These are phyloP conservation scores for Arthrobotrys sinensis DNA, from an alignment of 2,329 filamentous ascomycete genomes.

Conservation along the genomic window DNA sequence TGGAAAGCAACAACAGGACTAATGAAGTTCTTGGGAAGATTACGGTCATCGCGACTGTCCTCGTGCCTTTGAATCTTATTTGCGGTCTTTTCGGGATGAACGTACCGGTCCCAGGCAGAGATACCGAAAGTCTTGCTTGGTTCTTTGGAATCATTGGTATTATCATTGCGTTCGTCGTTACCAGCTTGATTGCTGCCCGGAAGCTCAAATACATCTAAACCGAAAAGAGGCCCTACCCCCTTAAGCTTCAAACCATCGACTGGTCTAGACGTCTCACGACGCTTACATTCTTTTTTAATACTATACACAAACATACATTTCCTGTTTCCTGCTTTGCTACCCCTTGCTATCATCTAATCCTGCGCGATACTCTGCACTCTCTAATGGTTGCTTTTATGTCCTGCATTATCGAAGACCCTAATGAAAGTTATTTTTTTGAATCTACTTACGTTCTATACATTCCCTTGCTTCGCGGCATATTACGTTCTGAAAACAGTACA, in stretches of 20 bases:
- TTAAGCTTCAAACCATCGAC: background rate
- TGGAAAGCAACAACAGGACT: constrained; percentile 92
- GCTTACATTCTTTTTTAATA: constrained; percentile 26
- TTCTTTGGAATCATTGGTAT: constrained; percentile 74
- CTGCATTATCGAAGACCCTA: background rate
- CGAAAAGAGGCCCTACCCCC: background rate
- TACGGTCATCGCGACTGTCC: constrained; percentile 95
- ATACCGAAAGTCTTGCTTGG: constrained; percentile 82
- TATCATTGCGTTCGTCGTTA: constrained; percentile 50
- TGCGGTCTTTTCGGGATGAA: constrained; percentile 99
- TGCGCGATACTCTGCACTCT: background rate
- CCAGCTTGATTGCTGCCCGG: constrained; percentile 44
- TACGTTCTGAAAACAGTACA: constrained; percentile 42
- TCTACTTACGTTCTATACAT: constrained; percentile 37
- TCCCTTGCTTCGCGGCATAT: constrained; percentile 48
- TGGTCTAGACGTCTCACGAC: background rate
- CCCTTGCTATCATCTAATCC: background rate
- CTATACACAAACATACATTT: constrained; percentile 1
- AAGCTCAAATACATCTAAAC: constrained; percentile 52
- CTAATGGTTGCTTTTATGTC: constrained; percentile 18
- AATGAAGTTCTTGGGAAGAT: constrained; percentile 94
- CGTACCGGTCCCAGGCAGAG: constrained; percentile 93
- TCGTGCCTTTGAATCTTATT: constrained; percentile 98
- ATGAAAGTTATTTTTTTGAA: background rate
- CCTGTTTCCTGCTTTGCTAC: background rate